Evolutionary conservation across 305 asterid species (phyloP), one percentile per base, ranked within the genome.

Genomic region (Fraxinus paxiana): DNA sequence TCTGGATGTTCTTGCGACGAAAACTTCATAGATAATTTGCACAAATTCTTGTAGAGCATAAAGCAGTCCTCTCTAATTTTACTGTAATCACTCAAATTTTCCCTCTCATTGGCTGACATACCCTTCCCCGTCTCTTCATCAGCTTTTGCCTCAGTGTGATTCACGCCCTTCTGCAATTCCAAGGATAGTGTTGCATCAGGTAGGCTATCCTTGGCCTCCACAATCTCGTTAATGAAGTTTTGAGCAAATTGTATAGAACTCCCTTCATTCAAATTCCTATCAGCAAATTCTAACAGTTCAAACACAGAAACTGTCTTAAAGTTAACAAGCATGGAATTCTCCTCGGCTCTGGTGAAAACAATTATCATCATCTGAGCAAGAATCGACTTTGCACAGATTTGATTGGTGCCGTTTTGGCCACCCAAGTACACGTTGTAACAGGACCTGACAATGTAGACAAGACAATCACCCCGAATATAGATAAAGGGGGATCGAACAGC

Each of bases 341-440:
- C 92, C 88, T 94, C 97, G 10, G 86, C 96, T 82, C 99, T 88
- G 81, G 97, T 82, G 93, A 94, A 96, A 76, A 94, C 88, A 85
- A 94, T 88, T 81, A 94, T 76, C 97, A 94, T 92, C 97, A 94
- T 96, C 90, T 96, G 99, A 10, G 98, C 96, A 71, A 96, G 95
- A 81, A 94, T 94, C 28, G 97, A 85, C 90, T 96, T 96, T 2
- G 99, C 99, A 86, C 99, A 96, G 89, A 96, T 94, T 93, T 96
- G 99, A 89, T 94, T 94, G 87, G 99, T 96, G 48, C 99, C 99
- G 80, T 86, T 96, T 83, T 85, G 90, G 72, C 99, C 97, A 30
- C 99, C 97, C 12, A 96, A 88, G 84, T 96, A 96, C 54, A 96
- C 90, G 85, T 96, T 96, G 87, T 94, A 96, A 88, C 99, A 96